Conservation (phyloP, 2,329 filamentous ascomycete genomes). For the Pyricularia sp. region DNA sequence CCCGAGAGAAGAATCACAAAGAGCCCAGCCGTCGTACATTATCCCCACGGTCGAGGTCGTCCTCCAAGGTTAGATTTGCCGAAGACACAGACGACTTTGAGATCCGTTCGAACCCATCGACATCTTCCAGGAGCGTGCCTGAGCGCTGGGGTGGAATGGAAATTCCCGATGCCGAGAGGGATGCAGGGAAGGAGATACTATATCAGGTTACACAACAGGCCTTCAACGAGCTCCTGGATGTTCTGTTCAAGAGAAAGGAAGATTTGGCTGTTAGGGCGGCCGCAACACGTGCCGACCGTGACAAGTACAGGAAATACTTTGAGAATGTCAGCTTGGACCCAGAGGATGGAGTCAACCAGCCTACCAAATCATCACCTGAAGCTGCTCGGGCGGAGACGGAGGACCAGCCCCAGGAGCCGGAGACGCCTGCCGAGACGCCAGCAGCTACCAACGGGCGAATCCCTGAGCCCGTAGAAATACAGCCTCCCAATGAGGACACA, state of each 20-base stretch:
- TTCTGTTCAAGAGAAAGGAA: conserved; percentile 75
- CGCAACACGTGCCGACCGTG: conserved; percentile 51
- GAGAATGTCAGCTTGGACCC: conserved; percentile 27
- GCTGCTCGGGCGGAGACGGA: not conserved
- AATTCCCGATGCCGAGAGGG: conserved; percentile 69
- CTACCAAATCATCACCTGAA: not conserved
- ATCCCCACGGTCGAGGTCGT: conserved; percentile 57
- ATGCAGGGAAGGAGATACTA: conserved; percentile 78
- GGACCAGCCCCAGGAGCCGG: not conserved
- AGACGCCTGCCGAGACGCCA: not conserved
- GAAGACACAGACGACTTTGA: conserved; percentile 64
- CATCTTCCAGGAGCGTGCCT: conserved; percentile 61
- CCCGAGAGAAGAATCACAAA: not conserved
- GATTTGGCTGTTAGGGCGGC: conserved; percentile 62
- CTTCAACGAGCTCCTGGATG: conserved; percentile 85
- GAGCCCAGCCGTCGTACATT: conserved; percentile 11
- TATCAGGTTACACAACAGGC: conserved; percentile 89
- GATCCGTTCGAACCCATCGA: conserved; percentile 60
- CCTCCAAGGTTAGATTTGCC: conserved; percentile 69
- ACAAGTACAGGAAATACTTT: conserved; percentile 42
- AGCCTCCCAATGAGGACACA: not conserved
- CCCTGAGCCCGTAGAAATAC: not conserved
- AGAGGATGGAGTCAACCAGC: conserved; percentile 7
- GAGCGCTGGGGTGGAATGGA: conserved; percentile 73
- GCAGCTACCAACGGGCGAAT: not conserved